These are phyloP conservation scores for Pochonia chlamydosporia DNA, from an alignment of 2,329 filamentous ascomycete species.

Conservation along the genomic window DNA sequence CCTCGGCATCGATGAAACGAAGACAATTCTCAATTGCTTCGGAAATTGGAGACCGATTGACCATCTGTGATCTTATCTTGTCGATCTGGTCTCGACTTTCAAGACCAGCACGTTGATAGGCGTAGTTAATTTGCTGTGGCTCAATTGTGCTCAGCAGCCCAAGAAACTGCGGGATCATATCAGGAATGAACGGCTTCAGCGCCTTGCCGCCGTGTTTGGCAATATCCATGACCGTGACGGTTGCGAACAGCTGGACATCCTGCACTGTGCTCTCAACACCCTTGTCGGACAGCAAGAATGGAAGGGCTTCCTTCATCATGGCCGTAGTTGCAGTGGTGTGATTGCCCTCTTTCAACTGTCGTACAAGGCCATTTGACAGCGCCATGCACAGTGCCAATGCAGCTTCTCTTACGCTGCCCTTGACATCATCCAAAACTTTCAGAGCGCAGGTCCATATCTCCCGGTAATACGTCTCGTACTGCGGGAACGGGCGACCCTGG, in stretches of 20 bases:
- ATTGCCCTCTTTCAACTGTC: constrained; percentile 75
- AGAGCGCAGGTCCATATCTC: constrained; percentile 82
- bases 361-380: constrained; percentile 78
- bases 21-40: constrained; percentile 88
- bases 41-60: constrained; percentile 82
- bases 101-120: constrained; percentile 85
- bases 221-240: constrained; percentile 78
- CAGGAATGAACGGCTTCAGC: constrained; percentile 73
- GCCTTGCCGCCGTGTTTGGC: constrained; percentile 82
- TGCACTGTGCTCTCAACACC: constrained; percentile 84
- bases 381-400: constrained; percentile 78
- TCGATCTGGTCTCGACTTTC: constrained; percentile 87
- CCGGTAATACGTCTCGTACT: constrained; percentile 79
- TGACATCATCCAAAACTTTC: constrained; percentile 94
- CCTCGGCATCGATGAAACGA: constrained; percentile 70
- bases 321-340: constrained; percentile 63
- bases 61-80: constrained; percentile 73
- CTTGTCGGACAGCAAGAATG: constrained; percentile 83
- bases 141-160: constrained; percentile 82
- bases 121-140: constrained; percentile 82
- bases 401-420: constrained; percentile 76
- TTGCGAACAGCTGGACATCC: constrained; percentile 80
- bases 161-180: constrained; percentile 75
- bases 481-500: constrained; percentile 67
- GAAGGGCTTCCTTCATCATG: constrained; percentile 82